These are phyloP conservation scores for Paecilomyces niveus DNA, from an alignment of 2,329 filamentous ascomycete genomes.

Conservation along the genomic window DNA sequence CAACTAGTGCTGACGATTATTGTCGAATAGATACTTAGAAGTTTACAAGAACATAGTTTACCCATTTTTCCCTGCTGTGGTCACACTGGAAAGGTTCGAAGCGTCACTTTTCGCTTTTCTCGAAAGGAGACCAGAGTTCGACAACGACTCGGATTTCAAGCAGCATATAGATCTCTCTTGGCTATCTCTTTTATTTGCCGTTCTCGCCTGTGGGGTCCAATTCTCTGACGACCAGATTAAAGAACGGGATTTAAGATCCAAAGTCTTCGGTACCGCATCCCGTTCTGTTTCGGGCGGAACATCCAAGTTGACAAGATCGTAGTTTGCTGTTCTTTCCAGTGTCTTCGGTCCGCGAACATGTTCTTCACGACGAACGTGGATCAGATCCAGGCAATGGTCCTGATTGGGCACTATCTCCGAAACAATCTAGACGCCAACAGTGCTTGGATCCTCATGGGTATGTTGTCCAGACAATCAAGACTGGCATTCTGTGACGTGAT, in stretches of 20 bases:
- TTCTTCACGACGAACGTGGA: constrained; percentile 16
- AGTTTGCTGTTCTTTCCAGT: constrained; percentile 19
- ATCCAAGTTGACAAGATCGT: background rate
- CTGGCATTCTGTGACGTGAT: background rate
- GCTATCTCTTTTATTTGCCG: constrained; percentile 15
- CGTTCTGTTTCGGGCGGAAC: background rate
- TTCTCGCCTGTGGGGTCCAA: constrained; percentile 16
- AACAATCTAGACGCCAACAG: background rate
- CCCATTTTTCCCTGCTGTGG: constrained; percentile 14
- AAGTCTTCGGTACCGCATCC: constrained; percentile 13
- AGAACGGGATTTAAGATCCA: constrained; percentile 15
- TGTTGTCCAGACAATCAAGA: background rate
- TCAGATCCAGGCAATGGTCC: constrained; percentile 16
- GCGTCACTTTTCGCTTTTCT: constrained; percentile 11
- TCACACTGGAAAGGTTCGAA: constrained; percentile 9
- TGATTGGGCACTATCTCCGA: constrained; percentile 15
- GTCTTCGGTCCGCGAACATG: constrained; percentile 16
- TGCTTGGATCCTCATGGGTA: background rate
- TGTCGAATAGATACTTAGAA: constrained; percentile 12
- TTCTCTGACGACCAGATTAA: constrained; percentile 16
- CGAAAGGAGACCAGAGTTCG: constrained; percentile 4
- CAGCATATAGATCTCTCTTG: constrained; percentile 10
- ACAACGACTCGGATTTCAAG: background rate
- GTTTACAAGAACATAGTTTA: constrained; percentile 11
- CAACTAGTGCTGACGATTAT: background rate